A percentile compares a stretch with the other conserved stretches of the same genome.
These are phyloP conservation scores for Beauveria medogensis DNA, from an alignment of 2,329 filamentous ascomycete genomes.

Conservation along the genomic window DNA sequence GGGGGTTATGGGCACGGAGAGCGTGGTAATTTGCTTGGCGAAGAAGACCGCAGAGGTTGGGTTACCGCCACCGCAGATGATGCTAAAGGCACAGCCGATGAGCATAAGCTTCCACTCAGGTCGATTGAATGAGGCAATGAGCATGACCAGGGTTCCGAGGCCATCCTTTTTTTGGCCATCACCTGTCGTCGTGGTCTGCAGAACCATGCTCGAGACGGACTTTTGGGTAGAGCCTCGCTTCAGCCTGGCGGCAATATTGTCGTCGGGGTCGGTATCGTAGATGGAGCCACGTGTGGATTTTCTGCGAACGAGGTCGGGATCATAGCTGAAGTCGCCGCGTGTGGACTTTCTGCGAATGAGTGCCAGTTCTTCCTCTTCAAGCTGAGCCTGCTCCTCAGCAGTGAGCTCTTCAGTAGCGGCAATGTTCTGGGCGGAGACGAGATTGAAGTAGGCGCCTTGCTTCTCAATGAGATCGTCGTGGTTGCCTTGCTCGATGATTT, in stretches of 20 bases:
- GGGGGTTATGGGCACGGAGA: constrained; percentile 46
- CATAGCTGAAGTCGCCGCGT: constrained; percentile 31
- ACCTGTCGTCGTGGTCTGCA: constrained; percentile 45
- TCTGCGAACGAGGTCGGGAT: constrained; percentile 33
- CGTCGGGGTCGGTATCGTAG: constrained; percentile 50
- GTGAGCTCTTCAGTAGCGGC: constrained; percentile 49
- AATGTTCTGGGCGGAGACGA: constrained; percentile 85
- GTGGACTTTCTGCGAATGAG: constrained; percentile 41
- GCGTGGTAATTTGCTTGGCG: constrained; percentile 72
- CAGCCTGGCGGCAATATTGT: constrained; percentile 51
- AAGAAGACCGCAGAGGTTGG: constrained; percentile 69
- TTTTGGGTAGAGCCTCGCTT: constrained; percentile 46
- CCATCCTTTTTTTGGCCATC: constrained; percentile 52
- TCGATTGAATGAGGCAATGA: constrained; percentile 74
- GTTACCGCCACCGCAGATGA: constrained; percentile 75
- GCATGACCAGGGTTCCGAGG: constrained; percentile 67
- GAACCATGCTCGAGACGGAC: constrained; percentile 61
- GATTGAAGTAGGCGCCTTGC: constrained; percentile 67
- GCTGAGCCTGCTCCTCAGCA: constrained; percentile 40
- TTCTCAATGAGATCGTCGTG: constrained; percentile 70
- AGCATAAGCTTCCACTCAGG: constrained; percentile 65
- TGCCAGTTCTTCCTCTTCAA: constrained; percentile 42
- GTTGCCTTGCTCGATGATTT: constrained; percentile 87
- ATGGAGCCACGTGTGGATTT: constrained; percentile 33
- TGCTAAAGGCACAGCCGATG: constrained; percentile 62